These are phyloP conservation scores for Venturia oleaginea DNA, from an alignment of 2,329 filamentous ascomycete genomes.

Conservation along the genomic window DNA sequence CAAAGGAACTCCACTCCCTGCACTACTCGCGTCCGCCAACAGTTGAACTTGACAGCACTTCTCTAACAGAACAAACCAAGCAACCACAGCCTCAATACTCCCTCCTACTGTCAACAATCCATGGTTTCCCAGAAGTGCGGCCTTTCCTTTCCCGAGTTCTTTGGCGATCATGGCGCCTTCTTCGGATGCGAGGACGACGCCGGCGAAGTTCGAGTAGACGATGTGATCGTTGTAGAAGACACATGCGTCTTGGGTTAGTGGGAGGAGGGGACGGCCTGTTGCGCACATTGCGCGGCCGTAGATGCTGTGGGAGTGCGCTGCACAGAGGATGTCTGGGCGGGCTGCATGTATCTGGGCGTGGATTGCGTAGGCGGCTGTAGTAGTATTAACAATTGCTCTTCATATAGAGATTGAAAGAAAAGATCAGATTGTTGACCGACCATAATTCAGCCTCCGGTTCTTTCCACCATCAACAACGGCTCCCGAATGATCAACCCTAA, in stretches of 20 bases:
- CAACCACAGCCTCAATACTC: slow-evolving; percentile 42
- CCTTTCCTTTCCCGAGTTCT: slow-evolving; percentile 41
- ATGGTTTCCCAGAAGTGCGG: slow-evolving; percentile 46
- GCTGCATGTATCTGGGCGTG: slow-evolving; percentile 51
- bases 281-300: slow-evolving; percentile 54
- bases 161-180: slow-evolving; percentile 45
- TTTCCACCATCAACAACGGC: slow-evolving; percentile 54
- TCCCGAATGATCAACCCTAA: slow-evolving; percentile 53
- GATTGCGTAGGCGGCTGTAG: slow-evolving; percentile 48
- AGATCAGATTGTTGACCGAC: neutral
- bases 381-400: slow-evolving; percentile 26
- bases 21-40: slow-evolving; percentile 21
- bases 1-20: slow-evolving; percentile 12
- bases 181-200: slow-evolving; percentile 43
- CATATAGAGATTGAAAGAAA: slow-evolving; percentile 24
- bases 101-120: slow-evolving; percentile 42
- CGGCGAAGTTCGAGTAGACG: slow-evolving; percentile 44
- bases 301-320: slow-evolving; percentile 50
- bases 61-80: slow-evolving; percentile 46
- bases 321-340: slow-evolving; percentile 49
- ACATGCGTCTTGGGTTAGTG: slow-evolving; percentile 50
- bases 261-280: slow-evolving; percentile 50
- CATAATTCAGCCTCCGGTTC: slow-evolving; percentile 34
- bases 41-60: slow-evolving; percentile 46
- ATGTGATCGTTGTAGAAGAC: slow-evolving; percentile 43